Evolutionary conservation across 352 stramenopile species (phyloP).

Genomic region (Elongisporangium senticosum): DNA sequence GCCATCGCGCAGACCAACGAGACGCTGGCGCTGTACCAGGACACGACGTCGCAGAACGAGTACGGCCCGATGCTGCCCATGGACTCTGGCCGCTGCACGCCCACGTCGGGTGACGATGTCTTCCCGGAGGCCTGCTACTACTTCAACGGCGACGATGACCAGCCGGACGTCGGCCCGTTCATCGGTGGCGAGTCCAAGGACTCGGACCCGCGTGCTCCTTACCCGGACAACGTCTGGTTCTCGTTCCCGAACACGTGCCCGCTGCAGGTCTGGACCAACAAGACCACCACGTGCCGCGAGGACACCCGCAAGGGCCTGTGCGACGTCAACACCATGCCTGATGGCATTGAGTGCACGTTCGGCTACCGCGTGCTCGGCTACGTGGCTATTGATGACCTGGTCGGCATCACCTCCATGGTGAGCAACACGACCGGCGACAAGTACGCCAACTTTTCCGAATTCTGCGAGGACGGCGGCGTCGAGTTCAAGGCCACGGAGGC

Average conservation of each 20-base stretch:
- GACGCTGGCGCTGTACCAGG: slow-evolving; percentile 58
- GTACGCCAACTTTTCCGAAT: no score
- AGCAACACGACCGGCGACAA: no score
- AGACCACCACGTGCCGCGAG: slow-evolving; percentile 39
- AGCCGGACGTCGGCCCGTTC: slow-evolving; percentile 65
- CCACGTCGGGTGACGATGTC: slow-evolving; percentile 19
- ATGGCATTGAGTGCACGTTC: no score
- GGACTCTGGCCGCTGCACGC: slow-evolving; percentile 58
- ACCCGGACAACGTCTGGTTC: slow-evolving; percentile 74
- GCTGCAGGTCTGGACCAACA: slow-evolving; percentile 44
- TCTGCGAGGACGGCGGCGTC: no score
- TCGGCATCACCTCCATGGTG: no score
- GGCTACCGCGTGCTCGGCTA: no score
- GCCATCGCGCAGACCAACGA: slow-evolving; percentile 74
- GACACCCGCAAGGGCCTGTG: no score
- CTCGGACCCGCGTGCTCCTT: slow-evolving; percentile 49
- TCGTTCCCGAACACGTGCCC: slow-evolving; percentile 81
- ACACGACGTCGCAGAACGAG: slow-evolving; percentile 34
- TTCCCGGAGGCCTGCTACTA: slow-evolving; percentile 52
- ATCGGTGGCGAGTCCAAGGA: slow-evolving; percentile 45
- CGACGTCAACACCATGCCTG: no score
- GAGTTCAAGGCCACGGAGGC: no score
- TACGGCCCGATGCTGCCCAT: slow-evolving; percentile 69
- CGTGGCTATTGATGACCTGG: no score
- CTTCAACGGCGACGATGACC: slow-evolving; percentile 61